phyloP scores from a whole-genome alignment of 2,329 filamentous ascomycete species.

The Aurifilum marmelostoma region DNA sequence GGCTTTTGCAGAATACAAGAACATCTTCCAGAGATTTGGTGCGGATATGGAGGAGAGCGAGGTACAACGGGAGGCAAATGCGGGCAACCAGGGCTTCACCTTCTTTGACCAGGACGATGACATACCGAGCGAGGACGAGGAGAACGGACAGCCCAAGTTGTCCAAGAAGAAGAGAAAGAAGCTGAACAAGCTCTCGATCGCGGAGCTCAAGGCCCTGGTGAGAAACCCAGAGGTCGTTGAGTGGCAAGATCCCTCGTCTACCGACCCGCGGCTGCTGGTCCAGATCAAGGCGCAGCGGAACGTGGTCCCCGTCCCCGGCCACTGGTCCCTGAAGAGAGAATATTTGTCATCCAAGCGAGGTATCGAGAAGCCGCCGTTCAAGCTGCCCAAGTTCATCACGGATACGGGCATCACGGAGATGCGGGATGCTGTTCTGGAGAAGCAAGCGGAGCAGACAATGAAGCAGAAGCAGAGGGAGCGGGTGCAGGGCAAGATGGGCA shows the following conservation, averaged over 20 bases:
- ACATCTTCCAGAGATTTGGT: constrained; percentile 80
- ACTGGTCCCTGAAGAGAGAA: constrained; percentile 96
- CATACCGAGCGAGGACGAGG: constrained; percentile 83
- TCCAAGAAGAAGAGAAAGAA: constrained; percentile 96
- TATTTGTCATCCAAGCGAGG: constrained; percentile 96
- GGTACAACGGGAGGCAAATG: constrained; percentile 65
- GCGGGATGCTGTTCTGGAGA: constrained; percentile 94
- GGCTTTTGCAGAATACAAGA: constrained; percentile 80
- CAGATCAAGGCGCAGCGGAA: constrained; percentile 96
- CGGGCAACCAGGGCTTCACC: constrained; percentile 80
- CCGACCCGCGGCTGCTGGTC: constrained; percentile 85
- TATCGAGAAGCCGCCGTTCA: constrained; percentile 92
- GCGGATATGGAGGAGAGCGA: constrained; percentile 65
- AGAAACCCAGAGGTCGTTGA: constrained; percentile 92
- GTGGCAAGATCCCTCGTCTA: constrained; percentile 93
- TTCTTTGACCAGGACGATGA: constrained; percentile 84
- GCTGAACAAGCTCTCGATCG: constrained; percentile 89
- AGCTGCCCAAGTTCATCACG: constrained; percentile 92
- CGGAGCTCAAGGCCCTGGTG: constrained; percentile 91
- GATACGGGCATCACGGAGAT: constrained; percentile 98
- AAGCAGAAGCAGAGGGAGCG: constrained; percentile 96
- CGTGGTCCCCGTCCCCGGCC: constrained; percentile 88
- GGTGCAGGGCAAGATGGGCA: constrained; percentile 94
- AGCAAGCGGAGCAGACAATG: constrained; percentile 86
- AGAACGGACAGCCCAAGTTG: constrained; percentile 67